Evolutionary conservation across 2,329 filamentous ascomycete species (phyloP).

Genomic region (Aspergillus ibericus): DNA sequence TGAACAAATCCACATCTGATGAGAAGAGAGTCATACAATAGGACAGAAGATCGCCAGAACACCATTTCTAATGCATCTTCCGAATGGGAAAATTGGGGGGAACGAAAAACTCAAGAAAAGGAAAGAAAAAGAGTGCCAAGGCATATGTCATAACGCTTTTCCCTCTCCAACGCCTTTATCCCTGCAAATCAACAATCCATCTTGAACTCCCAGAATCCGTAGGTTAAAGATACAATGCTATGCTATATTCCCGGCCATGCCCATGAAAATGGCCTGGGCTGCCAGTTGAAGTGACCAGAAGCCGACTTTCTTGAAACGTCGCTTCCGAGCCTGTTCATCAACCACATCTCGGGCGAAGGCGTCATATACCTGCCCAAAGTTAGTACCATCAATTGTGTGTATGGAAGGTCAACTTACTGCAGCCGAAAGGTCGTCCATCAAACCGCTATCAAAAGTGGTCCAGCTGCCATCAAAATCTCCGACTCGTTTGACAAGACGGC

Average conservation of each 20-base stretch:
- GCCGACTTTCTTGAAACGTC: constrained; percentile 91
- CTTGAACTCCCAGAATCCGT: constrained; percentile 5
- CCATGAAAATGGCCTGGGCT: constrained; percentile 90
- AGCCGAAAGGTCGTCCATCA: constrained; percentile 90
- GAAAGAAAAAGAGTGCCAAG: not conserved
- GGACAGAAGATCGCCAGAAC: not conserved
- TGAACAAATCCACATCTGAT: not conserved
- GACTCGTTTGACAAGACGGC: constrained; percentile 85
- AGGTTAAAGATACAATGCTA: constrained; percentile 37
- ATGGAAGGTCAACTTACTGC: constrained; percentile 55
- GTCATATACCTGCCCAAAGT: constrained; percentile 67
- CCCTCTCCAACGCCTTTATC: constrained; percentile 13
- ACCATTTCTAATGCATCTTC: not conserved
- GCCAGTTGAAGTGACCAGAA: constrained; percentile 93
- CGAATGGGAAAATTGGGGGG: not conserved
- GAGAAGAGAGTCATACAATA: not conserved
- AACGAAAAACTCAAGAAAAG: not conserved
- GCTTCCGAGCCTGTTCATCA: constrained; percentile 79
- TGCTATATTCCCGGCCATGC: constrained; percentile 79
- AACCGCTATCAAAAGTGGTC: constrained; percentile 88
- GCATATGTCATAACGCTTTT: constrained; percentile 2
- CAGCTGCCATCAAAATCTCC: constrained; percentile 93
- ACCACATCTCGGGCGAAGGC: constrained; percentile 91
- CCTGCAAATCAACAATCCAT: constrained; percentile 8
- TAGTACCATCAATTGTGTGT: constrained; percentile 8